Conservation (phyloP, 1,284 basidiomycete species). For the Pisolithus thermaeus region DNA sequence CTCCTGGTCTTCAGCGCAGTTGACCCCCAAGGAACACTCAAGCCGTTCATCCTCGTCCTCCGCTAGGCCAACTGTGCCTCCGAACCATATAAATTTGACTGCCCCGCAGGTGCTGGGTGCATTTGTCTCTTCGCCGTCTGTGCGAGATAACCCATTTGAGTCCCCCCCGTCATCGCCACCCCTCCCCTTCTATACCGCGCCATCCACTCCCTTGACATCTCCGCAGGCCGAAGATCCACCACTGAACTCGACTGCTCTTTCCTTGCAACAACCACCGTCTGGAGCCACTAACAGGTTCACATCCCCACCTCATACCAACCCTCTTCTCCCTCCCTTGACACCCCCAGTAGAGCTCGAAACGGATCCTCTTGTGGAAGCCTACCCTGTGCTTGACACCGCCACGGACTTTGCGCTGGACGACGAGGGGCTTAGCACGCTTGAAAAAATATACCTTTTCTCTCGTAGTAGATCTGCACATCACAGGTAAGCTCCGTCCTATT, state of each 20-base stretch:
- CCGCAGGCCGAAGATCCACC: constrained; percentile 29
- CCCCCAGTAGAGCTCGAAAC: constrained; percentile 24
- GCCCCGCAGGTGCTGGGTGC: constrained; percentile 23
- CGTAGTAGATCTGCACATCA: constrained; percentile 84
- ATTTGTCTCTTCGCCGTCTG: constrained; percentile 21
- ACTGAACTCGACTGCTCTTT: constrained; percentile 9
- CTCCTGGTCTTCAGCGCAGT: constrained; percentile 13
- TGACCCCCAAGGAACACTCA: constrained; percentile 4
- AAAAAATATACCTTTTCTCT: constrained; percentile 92
- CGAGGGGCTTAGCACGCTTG: constrained; percentile 77
- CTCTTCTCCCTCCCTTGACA: constrained; percentile 13
- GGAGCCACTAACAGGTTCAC: constrained; percentile 8
- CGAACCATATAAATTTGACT: constrained; percentile 25
- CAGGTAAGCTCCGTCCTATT: constrained; percentile 31
- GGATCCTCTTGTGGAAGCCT: constrained; percentile 23
- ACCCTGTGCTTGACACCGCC: constrained; percentile 32
- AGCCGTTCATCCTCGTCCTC: constrained; percentile 7
- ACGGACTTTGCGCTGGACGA: constrained; percentile 58
- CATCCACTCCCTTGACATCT: constrained; percentile 30
- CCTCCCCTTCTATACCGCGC: constrained; percentile 31
- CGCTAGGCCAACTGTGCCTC: constrained; percentile 15
- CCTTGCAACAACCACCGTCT: constrained; percentile 20
- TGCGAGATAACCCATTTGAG: constrained; percentile 25
- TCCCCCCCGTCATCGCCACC: constrained; percentile 29
- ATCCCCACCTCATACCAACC: constrained; percentile 20